Percentiles rank a stretch among this genome's conserved stretches.
Conservation (phyloP, 768 basidiomycete genomes). For the Lactarius sp. region DNA sequence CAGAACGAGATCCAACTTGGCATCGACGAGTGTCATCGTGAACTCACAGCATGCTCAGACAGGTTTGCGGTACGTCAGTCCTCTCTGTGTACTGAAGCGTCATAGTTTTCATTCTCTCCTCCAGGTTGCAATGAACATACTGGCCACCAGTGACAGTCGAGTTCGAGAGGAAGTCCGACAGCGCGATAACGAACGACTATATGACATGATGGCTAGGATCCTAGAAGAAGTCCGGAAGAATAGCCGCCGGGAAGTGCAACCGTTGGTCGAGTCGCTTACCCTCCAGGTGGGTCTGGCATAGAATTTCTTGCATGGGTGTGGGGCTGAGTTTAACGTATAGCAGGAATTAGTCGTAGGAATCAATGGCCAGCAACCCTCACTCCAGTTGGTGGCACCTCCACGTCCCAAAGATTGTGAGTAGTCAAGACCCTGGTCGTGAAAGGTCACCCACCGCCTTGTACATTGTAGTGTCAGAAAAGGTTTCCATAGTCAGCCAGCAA, state of each 20-base stretch:
- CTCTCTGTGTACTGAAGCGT: not conserved
- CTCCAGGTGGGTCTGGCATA: not conserved
- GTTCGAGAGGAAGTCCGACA: not conserved
- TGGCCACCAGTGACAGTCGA: not conserved
- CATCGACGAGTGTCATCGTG: constrained; percentile 36
- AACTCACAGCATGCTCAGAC: constrained; percentile 36
- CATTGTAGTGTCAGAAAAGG: constrained; percentile 28
- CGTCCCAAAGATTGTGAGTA: constrained; percentile 10
- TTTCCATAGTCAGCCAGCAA: constrained; percentile 32
- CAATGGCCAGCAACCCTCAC: not conserved
- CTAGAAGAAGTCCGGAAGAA: constrained; percentile 2
- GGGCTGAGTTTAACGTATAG: not conserved
- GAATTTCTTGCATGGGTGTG: not conserved
- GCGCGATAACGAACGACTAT: not conserved
- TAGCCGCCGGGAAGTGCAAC: not conserved
- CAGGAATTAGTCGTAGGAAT: not conserved
- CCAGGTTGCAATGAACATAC: constrained; percentile 1
- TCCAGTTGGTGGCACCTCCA: not conserved
- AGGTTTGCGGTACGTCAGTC: constrained; percentile 35
- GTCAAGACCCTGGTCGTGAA: not conserved
- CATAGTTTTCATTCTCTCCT: not conserved
- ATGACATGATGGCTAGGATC: not conserved
- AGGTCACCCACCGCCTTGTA: not conserved
- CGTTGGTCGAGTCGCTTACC: not conserved
- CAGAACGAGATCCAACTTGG: constrained; percentile 41